Evolutionary conservation across 2,329 filamentous ascomycete genomes (phyloP).

Genomic region (Xylaria sp.): DNA sequence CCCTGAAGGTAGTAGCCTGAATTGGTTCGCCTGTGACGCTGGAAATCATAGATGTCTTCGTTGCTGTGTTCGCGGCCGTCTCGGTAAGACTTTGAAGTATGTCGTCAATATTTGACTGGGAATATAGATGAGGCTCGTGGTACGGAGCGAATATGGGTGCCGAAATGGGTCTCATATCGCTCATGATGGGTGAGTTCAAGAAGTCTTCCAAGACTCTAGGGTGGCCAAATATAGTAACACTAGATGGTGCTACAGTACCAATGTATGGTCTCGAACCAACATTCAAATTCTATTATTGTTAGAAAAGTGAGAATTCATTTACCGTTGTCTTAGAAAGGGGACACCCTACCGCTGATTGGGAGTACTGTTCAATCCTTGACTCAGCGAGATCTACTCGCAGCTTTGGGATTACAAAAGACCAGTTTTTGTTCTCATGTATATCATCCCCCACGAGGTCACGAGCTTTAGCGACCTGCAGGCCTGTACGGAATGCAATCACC

Average conservation of each 20-base stretch:
- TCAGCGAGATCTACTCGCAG: not conserved
- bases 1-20: not conserved
- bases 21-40: not conserved
- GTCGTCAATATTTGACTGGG: slow-evolving; percentile 9
- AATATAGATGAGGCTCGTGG: slow-evolving; percentile 10
- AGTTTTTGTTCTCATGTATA: not conserved
- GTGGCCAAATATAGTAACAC: not conserved
- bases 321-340: not conserved
- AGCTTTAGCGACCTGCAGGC: slow-evolving; percentile 11
- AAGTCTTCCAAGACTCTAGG: not conserved
- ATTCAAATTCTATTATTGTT: not conserved
- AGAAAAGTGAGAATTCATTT: not conserved
- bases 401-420: not conserved
- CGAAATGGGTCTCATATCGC: slow-evolving; percentile 3
- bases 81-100: slow-evolving; percentile 5
- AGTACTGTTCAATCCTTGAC: not conserved
- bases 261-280: not conserved
- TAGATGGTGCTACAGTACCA: not conserved
- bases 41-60: not conserved
- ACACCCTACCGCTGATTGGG: not conserved
- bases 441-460: not conserved
- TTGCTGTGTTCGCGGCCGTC: not conserved
- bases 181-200: slow-evolving; percentile 11
- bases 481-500: slow-evolving; percentile 14
- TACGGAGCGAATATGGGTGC: slow-evolving; percentile 17